Evolutionary conservation across 441 rosid species (phyloP).

Genomic region (Eugenia klotzschiana): DNA sequence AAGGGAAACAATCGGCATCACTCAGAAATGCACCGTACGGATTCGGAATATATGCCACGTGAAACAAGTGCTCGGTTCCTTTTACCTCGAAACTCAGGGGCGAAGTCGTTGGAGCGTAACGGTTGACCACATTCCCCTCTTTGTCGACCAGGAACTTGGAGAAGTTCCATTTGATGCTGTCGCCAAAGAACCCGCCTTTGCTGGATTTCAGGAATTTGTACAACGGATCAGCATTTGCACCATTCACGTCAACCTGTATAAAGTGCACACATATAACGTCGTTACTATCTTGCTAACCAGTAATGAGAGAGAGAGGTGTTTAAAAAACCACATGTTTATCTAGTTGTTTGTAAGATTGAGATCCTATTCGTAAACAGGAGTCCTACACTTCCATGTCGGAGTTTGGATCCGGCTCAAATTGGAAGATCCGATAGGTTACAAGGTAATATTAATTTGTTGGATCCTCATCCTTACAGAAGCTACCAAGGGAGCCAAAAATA

Average conservation of each 20-base stretch:
- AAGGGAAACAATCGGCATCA: neutral
- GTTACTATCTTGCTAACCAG: neutral
- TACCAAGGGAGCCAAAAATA: neutral
- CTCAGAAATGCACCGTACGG: neutral
- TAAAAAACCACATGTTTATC: neutral
- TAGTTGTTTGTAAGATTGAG: neutral
- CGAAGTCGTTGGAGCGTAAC: conserved; percentile 60
- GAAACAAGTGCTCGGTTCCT: neutral
- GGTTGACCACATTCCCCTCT: conserved; percentile 50
- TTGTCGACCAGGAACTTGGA: conserved; percentile 55
- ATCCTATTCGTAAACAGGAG: neutral
- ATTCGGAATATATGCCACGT: neutral
- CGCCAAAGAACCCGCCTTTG: conserved; percentile 56
- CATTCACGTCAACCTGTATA: conserved; percentile 52
- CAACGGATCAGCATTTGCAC: conserved; percentile 37
- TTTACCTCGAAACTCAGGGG: conserved; percentile 62
- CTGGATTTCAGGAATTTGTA: conserved; percentile 51
- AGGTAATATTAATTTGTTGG: neutral
- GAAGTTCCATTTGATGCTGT: conserved; percentile 59
- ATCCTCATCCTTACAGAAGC: neutral
- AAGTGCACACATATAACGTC: neutral
- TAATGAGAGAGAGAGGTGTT: neutral
- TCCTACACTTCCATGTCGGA: neutral
- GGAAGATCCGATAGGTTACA: neutral
- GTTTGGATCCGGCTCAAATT: neutral